Percentiles rank a stretch among this genome's conserved stretches.
Evolutionary conservation across 2,329 filamentous ascomycete genomes (phyloP).

Genomic region (Sphaceloma murrayae): DNA sequence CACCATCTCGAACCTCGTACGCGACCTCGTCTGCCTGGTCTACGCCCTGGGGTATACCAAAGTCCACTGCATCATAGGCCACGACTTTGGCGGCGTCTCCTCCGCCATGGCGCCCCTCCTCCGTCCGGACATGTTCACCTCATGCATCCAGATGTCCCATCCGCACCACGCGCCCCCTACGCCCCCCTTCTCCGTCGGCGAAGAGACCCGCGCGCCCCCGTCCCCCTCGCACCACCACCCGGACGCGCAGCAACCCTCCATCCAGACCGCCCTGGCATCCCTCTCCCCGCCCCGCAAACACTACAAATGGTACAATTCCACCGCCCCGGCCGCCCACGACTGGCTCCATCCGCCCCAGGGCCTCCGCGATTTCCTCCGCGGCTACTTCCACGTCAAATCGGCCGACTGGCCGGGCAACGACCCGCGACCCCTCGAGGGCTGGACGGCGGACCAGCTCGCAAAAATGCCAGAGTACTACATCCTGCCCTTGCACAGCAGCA

Average conservation of each 20-base stretch:
- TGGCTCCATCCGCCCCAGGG: slow-evolving; percentile 43
- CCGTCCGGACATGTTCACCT: slow-evolving; percentile 55
- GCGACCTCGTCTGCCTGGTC: slow-evolving; percentile 53
- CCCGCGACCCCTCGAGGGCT: slow-evolving; percentile 45
- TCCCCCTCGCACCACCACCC: neutral
- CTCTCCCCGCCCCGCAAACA: slow-evolving; percentile 53
- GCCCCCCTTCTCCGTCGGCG: slow-evolving; percentile 37
- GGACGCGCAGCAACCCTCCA: slow-evolving; percentile 20
- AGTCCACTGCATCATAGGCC: slow-evolving; percentile 52
- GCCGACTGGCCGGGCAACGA: slow-evolving; percentile 45
- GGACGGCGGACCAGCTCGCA: slow-evolving; percentile 48
- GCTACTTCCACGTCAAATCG: slow-evolving; percentile 60
- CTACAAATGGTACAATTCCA: slow-evolving; percentile 59
- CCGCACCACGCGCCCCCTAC: slow-evolving; percentile 48
- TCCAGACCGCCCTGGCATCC: slow-evolving; percentile 48
- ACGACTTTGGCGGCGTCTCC: slow-evolving; percentile 57
- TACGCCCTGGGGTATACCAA: slow-evolving; percentile 50
- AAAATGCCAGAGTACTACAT: slow-evolving; percentile 60
- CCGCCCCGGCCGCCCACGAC: slow-evolving; percentile 37
- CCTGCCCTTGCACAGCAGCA: slow-evolving; percentile 49
- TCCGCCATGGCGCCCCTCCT: slow-evolving; percentile 51
- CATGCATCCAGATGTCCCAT: slow-evolving; percentile 55
- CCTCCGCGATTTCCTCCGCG: slow-evolving; percentile 51
- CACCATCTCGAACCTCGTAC: slow-evolving; percentile 48
- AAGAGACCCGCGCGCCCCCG: neutral